A percentile compares a stretch with the other conserved stretches of the same genome.
These are phyloP conservation scores for Chlorella vulgaris DNA, from an alignment of 139 green algal genomes.

Conservation along the genomic window DNA sequence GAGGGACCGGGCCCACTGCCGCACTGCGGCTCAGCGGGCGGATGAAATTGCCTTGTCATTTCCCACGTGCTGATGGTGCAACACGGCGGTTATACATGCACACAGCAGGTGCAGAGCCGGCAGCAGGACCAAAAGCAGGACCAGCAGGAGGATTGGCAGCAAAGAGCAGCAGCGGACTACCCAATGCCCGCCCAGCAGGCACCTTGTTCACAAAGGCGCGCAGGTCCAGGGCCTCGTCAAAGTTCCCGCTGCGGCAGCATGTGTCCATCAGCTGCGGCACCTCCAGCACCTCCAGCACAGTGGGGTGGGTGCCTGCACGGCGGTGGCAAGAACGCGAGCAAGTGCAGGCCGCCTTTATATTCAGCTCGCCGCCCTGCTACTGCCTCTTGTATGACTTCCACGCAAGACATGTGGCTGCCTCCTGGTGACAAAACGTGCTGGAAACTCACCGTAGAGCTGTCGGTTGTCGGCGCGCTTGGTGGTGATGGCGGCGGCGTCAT, in stretches of 20 bases:
- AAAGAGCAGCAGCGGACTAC: background rate
- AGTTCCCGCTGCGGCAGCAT: constrained; percentile 92
- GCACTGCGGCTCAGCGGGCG: no score
- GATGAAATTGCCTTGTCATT: no score
- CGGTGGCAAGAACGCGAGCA: background rate
- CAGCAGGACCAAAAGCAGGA: background rate
- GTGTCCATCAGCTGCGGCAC: constrained; percentile 96
- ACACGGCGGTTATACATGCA: no score
- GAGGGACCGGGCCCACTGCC: background rate
- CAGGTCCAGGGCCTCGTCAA: constrained; percentile 98
- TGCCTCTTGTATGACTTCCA: no score
- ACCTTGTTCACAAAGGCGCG: constrained; percentile 51
- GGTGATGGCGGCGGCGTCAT: constrained; percentile 50
- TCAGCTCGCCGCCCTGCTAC: background rate
- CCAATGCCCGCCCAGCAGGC: background rate
- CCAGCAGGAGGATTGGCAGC: background rate
- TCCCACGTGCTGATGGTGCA: no score
- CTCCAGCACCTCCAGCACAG: constrained; percentile 93
- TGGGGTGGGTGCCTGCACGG: constrained; percentile 65
- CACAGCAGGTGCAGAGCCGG: background rate
- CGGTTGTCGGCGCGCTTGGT: constrained; percentile 66
- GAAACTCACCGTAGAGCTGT: constrained; percentile 70
- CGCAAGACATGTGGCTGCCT: no score
- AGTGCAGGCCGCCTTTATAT: background rate
- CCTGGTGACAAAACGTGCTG: no score